Evolutionary conservation across 306 rosid genomes (phyloP), one percentile per base, ranked within the genome.

Genomic region (Inga oerstediana): DNA sequence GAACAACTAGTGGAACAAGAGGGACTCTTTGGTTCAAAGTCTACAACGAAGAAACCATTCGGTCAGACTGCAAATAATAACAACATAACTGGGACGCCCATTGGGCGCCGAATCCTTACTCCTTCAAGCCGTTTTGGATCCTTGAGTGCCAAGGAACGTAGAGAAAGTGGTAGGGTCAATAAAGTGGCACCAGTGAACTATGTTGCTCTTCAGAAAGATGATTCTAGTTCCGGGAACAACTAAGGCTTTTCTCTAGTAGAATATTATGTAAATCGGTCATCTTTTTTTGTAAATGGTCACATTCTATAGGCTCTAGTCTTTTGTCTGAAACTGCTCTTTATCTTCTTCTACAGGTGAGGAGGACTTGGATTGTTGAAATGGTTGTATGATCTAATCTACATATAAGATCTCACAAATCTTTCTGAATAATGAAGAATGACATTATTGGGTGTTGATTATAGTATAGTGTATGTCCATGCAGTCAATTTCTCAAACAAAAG

Each of bases 171-270:
- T 46, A 82, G 94, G 87, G 79, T 65, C 65, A 90, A 83, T 77
- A 86, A 70, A 84, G 41, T 87, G 68, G 89, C 84, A 62, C 96
- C 97, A 58, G 91, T 80, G 43, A 95, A 93, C 89, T 93, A 93
- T 79, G 99, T 93, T 80, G 91, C 99, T 85, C 98, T 95, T 79
- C 86, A 89, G 0, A 95, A 92, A 84, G 96, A 93, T 67, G 94
- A 93, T 79, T 77, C 96, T 58, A 68, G 62, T 59, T 84, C 93
- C 46, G 68, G 83, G 72, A 88, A 85, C 10, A 84, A 48, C 85
- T 88, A 86, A 84, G 80, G 86, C 64, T 8, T 81, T 75, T 77
- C 44, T 34, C 71, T 49, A 35, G 70, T 78, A 45, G 54, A 70
- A 85, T 70, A 15, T 61, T 37, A 24, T 84, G 86, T 87, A 85